phyloP scores from a whole-genome alignment of 192 early-diverging fungal genomes.

The Fimicolochytrium jonesii region DNA sequence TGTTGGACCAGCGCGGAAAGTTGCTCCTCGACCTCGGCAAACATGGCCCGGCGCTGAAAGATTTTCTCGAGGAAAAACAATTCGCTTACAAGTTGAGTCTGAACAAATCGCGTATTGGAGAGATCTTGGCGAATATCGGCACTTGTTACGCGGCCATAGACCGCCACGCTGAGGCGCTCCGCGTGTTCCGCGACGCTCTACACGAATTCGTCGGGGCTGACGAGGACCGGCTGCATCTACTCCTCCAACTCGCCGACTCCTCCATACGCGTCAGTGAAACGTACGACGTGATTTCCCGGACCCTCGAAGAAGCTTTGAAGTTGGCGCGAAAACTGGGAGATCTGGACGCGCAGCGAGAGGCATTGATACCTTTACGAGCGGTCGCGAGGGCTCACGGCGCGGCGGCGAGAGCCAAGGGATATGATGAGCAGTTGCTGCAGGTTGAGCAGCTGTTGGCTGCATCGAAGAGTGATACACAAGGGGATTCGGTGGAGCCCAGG shows the following conservation, averaged over 20 bases:
- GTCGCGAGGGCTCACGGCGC: not conserved
- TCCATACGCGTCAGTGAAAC: not conserved
- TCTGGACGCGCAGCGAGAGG: slow-evolving; percentile 11
- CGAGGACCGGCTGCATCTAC: slow-evolving; percentile 2
- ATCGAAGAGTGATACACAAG: not conserved
- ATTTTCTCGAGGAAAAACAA: slow-evolving; percentile 11
- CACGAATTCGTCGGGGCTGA: slow-evolving; percentile 5
- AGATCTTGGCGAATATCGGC: slow-evolving; percentile 7
- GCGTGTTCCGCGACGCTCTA: slow-evolving; percentile 9
- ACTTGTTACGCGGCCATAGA: not conserved
- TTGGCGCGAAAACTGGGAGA: slow-evolving; percentile 9
- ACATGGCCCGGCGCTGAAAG: not conserved
- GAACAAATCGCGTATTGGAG: slow-evolving; percentile 4
- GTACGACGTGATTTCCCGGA: slow-evolving; percentile 7
- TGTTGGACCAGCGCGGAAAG: no score
- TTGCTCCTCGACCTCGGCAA: slow-evolving; percentile 3
- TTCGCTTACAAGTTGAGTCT: slow-evolving; percentile 3
- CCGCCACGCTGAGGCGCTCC: slow-evolving; percentile 6
- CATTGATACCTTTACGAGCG: not conserved
- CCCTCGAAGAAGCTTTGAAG: slow-evolving; percentile 8
- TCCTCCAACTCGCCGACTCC: slow-evolving; percentile 10
- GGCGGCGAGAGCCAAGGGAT: slow-evolving; percentile 3
- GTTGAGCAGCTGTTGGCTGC: slow-evolving; percentile 5
- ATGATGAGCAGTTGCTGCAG: not conserved
- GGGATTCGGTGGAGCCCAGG: not conserved